Percentiles rank a stretch among this genome's conserved stretches.
Conservation (phyloP, 257 asterid genomes). For the Thymus quinquecostatus region DNA sequence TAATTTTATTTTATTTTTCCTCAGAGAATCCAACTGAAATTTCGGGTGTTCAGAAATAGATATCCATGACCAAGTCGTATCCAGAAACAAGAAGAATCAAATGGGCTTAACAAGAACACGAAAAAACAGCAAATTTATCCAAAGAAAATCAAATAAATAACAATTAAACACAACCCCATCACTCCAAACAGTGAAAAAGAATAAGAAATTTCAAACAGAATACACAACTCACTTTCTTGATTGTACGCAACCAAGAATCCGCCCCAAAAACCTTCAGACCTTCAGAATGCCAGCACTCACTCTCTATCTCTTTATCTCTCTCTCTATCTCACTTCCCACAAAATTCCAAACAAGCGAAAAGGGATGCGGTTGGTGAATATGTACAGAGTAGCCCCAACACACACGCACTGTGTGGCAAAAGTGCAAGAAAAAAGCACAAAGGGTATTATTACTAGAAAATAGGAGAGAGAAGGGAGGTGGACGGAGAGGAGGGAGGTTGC, state of each 20-base stretch:
- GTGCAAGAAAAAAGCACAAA: conserved; percentile 7
- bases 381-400: conserved; percentile 23
- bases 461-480: conserved; percentile 28
- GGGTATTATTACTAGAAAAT: background rate
- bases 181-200: conserved; percentile 8
- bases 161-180: conserved; percentile 19
- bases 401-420: conserved; percentile 11
- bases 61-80: no score
- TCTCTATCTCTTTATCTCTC: conserved; percentile 24
- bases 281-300: conserved; percentile 23
- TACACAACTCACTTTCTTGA: conserved; percentile 45
- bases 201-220: background rate
- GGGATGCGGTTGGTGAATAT: background rate
- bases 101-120: conserved; percentile 2
- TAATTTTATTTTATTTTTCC: background rate
- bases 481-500: conserved; percentile 26
- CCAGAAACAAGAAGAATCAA: background rate
- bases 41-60: no score
- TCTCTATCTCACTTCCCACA: conserved; percentile 24
- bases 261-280: conserved; percentile 28
- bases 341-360: background rate
- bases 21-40: conserved; percentile 1
- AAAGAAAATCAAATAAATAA: background rate
- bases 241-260: conserved; percentile 36
- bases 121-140: background rate